These are phyloP conservation scores for Mycena latifolia DNA, from an alignment of 768 basidiomycete genomes.

Conservation along the genomic window DNA sequence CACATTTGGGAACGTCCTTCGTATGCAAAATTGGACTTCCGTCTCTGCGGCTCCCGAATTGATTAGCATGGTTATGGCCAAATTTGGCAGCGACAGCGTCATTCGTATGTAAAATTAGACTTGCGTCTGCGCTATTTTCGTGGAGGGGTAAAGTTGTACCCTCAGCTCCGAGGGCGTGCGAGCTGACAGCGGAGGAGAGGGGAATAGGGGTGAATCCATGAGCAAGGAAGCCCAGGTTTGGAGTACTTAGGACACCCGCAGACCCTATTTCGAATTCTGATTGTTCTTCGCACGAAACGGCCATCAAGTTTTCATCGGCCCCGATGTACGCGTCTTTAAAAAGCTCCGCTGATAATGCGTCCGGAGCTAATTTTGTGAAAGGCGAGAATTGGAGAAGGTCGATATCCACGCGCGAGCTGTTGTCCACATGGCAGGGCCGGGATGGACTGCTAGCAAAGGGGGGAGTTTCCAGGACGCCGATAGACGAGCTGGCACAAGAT, in stretches of 20 bases:
- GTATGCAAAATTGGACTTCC: not conserved
- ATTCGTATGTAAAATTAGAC: not conserved
- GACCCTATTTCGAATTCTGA: not conserved
- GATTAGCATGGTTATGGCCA: slow-evolving; percentile 13
- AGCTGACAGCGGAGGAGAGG: not conserved
- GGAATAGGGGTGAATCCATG: not conserved
- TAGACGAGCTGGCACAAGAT: not conserved
- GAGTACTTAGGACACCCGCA: not conserved
- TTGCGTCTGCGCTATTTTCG: slow-evolving; percentile 7
- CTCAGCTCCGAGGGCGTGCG: not conserved
- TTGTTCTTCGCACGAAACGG: slow-evolving; percentile 7
- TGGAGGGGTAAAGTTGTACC: not conserved
- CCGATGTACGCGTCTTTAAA: slow-evolving; percentile 3
- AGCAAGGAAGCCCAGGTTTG: not conserved
- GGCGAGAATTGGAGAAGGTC: slow-evolving; percentile 32
- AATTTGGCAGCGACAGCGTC: not conserved
- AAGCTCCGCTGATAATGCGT: slow-evolving; percentile 1
- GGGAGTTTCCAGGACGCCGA: slow-evolving; percentile 10
- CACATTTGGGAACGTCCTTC: not conserved
- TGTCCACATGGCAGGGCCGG: not conserved
- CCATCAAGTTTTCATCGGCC: not conserved
- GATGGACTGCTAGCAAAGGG: not conserved
- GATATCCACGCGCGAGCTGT: slow-evolving; percentile 13
- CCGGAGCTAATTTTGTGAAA: slow-evolving; percentile 9
- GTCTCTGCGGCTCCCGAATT: not conserved